Percentiles rank a stretch among this genome's conserved stretches.
Conservation (phyloP, 257 asterid genomes). For the Galeopsis tetrahit region DNA sequence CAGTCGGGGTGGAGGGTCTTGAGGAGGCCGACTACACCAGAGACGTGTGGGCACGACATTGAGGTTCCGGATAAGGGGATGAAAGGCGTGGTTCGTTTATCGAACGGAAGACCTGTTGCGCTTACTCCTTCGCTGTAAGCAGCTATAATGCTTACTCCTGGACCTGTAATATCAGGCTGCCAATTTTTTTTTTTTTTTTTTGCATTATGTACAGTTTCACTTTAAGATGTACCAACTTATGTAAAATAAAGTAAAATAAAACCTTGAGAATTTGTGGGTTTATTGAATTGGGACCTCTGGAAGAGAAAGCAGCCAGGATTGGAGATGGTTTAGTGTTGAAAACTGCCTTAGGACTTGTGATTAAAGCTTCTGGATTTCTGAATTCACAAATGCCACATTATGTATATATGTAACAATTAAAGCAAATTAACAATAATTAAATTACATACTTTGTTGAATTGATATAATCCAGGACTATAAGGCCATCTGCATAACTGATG, state of each 20-base stretch:
- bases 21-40: conserved; percentile 65
- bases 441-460: conserved; percentile 48
- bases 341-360: conserved; percentile 42
- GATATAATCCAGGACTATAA: conserved; percentile 45
- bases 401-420: no score
- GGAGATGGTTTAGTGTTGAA: conserved; percentile 58
- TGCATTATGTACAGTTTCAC: background rate
- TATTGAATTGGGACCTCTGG: conserved; percentile 64
- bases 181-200: no score
- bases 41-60: conserved; percentile 76
- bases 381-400: background rate
- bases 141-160: conserved; percentile 68
- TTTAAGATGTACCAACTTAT: no score
- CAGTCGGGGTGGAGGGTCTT: conserved; percentile 59
- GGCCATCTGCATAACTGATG: conserved; percentile 54
- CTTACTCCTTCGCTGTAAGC: conserved; percentile 42
- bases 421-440: no score
- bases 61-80: conserved; percentile 52
- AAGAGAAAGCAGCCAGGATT: conserved; percentile 64
- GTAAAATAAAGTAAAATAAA: background rate
- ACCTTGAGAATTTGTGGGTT: conserved; percentile 80
- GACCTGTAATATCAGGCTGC: conserved; percentile 79
- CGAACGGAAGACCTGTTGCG: conserved; percentile 33
- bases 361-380: conserved; percentile 53
- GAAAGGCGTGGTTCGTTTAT: conserved; percentile 42